Conservation (phyloP, 768 basidiomycete genomes). For the Russula dissimulans region DNA sequence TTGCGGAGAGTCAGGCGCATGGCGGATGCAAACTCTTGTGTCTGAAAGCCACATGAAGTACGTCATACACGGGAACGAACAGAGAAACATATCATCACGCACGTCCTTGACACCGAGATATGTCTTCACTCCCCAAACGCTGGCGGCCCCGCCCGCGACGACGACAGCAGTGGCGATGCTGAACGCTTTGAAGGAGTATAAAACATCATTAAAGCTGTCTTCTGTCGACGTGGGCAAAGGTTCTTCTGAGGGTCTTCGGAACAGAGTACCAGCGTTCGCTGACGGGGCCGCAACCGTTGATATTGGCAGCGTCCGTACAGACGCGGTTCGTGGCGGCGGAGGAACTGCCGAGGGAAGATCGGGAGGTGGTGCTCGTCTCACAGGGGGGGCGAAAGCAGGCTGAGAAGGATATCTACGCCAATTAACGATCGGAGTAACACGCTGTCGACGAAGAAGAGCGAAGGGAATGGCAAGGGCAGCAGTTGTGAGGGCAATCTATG, state of each 20-base stretch:
- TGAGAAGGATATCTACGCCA: constrained; percentile 16
- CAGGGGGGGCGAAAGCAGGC: constrained; percentile 19
- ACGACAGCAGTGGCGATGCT: constrained; percentile 57
- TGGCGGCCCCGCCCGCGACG: constrained; percentile 34
- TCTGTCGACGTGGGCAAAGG: not conserved
- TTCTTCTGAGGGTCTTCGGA: not conserved
- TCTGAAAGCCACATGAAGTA: constrained; percentile 27
- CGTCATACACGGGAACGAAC: not conserved
- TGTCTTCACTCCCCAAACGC: constrained; percentile 42
- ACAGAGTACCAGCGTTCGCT: not conserved
- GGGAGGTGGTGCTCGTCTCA: constrained; percentile 1
- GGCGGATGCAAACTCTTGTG: constrained; percentile 46
- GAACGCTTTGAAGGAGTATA: constrained; percentile 56
- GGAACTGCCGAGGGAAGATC: not conserved
- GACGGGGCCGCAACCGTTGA: not conserved
- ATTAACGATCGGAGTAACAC: not conserved
- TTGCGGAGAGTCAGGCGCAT: constrained; percentile 44
- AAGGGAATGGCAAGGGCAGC: constrained; percentile 26
- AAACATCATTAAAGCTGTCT: constrained; percentile 39
- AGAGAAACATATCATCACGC: constrained; percentile 21
- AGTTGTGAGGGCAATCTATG: constrained; percentile 27
- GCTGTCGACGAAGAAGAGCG: constrained; percentile 25
- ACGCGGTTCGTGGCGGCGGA: not conserved
- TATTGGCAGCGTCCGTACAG: not conserved
- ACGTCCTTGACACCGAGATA: constrained; percentile 50